phyloP scores from a whole-genome alignment of 345 rosid species.

The Draba incana region DNA sequence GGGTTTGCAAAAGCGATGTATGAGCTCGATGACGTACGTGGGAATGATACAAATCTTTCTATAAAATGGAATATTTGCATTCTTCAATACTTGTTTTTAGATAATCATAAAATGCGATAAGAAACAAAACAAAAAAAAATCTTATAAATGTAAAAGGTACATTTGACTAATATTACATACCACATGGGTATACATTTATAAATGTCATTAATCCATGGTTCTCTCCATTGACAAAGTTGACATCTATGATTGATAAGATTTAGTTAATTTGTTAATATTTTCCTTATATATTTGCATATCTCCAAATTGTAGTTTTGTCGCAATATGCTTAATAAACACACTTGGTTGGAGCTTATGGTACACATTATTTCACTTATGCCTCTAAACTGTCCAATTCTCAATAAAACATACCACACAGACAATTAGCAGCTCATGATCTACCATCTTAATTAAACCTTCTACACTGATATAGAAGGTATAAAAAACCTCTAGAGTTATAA shows the following conservation, averaged over 20 bases:
- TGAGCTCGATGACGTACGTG: slow-evolving; percentile 41
- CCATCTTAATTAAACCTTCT: slow-evolving; percentile 15
- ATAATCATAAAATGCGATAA: slow-evolving; percentile 1
- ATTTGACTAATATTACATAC: slow-evolving; percentile 29
- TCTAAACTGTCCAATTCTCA: background rate
- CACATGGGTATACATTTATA: slow-evolving; percentile 24
- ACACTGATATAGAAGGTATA: background rate
- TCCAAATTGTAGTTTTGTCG: background rate
- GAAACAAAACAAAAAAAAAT: background rate
- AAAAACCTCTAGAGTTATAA: background rate
- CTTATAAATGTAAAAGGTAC: slow-evolving; percentile 1
- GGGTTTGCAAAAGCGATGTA: slow-evolving; percentile 22
- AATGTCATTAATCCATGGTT: slow-evolving; percentile 13
- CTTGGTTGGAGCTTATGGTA: background rate
- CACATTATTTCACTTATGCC: background rate
- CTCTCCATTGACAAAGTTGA: slow-evolving; percentile 7
- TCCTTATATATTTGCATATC: background rate
- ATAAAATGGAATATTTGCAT: slow-evolving; percentile 23
- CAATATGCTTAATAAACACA: background rate
- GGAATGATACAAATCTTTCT: slow-evolving; percentile 29
- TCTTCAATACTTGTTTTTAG: background rate
- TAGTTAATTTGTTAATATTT: background rate
- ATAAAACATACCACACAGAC: background rate
- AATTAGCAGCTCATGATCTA: slow-evolving; percentile 14
- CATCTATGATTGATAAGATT: background rate